Base-by-base conservation (phyloP, 371 early-diverging fungal genomes). In the Mortierella sp. region DNA sequence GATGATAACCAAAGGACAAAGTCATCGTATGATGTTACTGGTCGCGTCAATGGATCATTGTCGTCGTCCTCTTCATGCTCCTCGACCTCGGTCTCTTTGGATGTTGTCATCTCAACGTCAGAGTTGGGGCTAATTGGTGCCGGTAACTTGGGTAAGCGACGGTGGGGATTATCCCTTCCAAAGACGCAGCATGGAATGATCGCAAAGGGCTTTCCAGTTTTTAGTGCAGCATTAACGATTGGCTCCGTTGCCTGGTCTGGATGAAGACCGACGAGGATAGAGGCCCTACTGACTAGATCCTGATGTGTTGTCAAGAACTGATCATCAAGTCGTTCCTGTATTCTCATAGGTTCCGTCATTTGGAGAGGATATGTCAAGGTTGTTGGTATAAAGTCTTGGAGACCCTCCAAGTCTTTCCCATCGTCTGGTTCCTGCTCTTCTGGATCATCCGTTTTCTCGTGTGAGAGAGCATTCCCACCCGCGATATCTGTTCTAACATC, bases 101-200 rank as follows among this genome's bases (percentile, higher is more conserved):
- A 10, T 16, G 25, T 14, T n/a, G 29, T 27, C 29, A n/a, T 19
- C 10, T 34, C 7, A 34, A 34, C 34, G 4, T 10, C 34, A 34
- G 4, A 4, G 34, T 34, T 34, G 34, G 34, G 4, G 7, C 7
- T 34, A 10, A 24, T 47, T 47, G 48, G 2, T 28, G 28, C 25
- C 21, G 39, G 58, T 4, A 43, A 28, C 24, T 45, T 46, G 2
- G 65, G 69, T 8, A 86, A 56, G 13, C 67, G 69, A 37, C 86
- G 72, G 27, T 81, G 72, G 7, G 79, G 73, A 45, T 83, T 82
- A 19, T 85, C 82, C 21, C 83, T 79, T 25, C 82, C 81, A 70
- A 88, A 88, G 0, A 88, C 86, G 65, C 88, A 88, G 44, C 88
- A 88, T 1, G 88, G 88, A 3, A 88, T 81, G 4, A 88, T 79